These are phyloP conservation scores for Pseudonitzschia delicatissima DNA, from an alignment of 108 stramenopile genomes.

Conservation along the genomic window DNA sequence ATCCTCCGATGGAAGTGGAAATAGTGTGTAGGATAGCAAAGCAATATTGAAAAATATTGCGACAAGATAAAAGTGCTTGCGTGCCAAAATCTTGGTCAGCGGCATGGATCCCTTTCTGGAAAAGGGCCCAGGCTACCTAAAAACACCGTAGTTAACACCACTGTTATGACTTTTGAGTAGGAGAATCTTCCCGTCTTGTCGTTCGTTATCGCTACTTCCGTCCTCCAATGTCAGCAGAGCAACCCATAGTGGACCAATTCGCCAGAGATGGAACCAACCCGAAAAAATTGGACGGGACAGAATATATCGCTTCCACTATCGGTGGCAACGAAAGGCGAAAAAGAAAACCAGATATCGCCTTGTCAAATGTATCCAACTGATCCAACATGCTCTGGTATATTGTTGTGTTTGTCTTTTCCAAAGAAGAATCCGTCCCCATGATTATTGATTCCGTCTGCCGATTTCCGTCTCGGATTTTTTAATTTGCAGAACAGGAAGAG, in stretches of 20 bases:
- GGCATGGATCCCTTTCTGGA: not conserved
- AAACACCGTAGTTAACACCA: constrained; percentile 5
- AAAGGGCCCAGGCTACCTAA: constrained; percentile 14
- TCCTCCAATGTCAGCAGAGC: not conserved
- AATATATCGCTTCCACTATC: constrained; percentile 8
- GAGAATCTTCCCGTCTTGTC: not conserved
- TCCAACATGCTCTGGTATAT: not conserved
- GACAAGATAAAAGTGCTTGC: not conserved
- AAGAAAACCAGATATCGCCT: constrained; percentile 4
- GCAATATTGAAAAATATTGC: not conserved
- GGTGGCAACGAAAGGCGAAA: constrained; percentile 17
- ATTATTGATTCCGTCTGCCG: too few relatives aligned
- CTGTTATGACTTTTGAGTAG: not conserved
- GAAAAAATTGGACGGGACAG: constrained; percentile 22
- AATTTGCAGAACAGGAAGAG: too few relatives aligned
- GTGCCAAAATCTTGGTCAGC: constrained; percentile 4
- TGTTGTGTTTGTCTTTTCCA: not conserved
- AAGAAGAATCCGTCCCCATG: too few relatives aligned
- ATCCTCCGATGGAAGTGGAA: not conserved
- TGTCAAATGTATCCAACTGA: constrained; percentile 1
- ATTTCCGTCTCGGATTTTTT: too few relatives aligned
- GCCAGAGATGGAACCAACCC: constrained; percentile 13
- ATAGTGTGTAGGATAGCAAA: not conserved
- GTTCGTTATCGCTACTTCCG: not conserved
- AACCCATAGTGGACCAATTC: constrained; percentile 12